Evolutionary conservation across 176 grass and related monocot species (phyloP).

Genomic region (Tillandsia fasciculata): DNA sequence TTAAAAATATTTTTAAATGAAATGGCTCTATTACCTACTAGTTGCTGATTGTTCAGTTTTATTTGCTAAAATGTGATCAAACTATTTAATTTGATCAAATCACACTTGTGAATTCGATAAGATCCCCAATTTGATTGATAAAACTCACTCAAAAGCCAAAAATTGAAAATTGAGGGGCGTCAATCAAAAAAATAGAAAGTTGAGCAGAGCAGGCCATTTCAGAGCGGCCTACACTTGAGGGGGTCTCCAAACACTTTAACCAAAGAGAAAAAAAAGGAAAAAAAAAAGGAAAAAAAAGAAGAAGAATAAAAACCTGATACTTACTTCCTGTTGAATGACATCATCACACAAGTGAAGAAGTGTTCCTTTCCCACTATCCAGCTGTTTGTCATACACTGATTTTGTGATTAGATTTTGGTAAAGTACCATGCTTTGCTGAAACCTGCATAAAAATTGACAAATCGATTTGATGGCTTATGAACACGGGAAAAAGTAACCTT

Average conservation of each 20-base stretch:
- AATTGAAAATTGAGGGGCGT: no score
- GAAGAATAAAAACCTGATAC: background rate
- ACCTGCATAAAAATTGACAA: slow-evolving; percentile 33
- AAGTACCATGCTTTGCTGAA: slow-evolving; percentile 60
- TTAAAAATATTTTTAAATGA: no score
- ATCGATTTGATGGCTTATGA: background rate
- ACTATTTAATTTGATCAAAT: no score
- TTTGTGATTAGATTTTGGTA: slow-evolving; percentile 93
- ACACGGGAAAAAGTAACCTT: slow-evolving; percentile 5
- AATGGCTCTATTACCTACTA: background rate
- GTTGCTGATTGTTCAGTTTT: background rate
- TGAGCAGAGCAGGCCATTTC: no score
- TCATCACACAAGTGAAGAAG: slow-evolving; percentile 90
- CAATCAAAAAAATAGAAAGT: no score
- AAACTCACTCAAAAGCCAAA: no score
- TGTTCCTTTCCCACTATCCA: slow-evolving; percentile 91
- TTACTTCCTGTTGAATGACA: slow-evolving; percentile 97
- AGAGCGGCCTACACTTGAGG: no score
- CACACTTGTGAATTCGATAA: no score
- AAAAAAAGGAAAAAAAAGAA: background rate
- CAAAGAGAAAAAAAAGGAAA: background rate
- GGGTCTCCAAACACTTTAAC: background rate
- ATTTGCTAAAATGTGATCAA: no score
- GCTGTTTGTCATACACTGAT: slow-evolving; percentile 97
- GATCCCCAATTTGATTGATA: no score